Evolutionary conservation across 352 stramenopile genomes (phyloP).

Genomic region (Globisporangium nodosum): DNA sequence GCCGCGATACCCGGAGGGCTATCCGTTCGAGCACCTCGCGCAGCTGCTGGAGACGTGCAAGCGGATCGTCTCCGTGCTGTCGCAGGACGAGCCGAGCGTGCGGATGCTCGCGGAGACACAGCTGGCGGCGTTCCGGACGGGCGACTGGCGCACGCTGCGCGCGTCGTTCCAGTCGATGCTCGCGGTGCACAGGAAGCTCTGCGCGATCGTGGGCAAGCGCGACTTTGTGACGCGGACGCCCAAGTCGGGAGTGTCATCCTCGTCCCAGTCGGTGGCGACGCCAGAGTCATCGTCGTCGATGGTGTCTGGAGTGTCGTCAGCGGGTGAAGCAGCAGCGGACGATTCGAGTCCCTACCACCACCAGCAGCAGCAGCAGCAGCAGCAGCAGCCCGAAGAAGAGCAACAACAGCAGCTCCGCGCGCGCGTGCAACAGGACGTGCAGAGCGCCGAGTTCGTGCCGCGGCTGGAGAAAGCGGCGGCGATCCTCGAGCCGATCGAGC

Average conservation of each 20-base stretch:
- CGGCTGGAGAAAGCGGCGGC: conserved; percentile 17
- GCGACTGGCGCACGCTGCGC: conserved; percentile 14
- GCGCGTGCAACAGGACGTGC: neutral
- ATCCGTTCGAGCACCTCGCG: conserved; percentile 14
- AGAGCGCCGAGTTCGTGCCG: conserved; percentile 1
- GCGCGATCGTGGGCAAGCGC: neutral
- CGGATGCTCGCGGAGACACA: neutral
- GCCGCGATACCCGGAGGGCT: conserved; percentile 3
- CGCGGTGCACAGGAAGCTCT: conserved; percentile 6
- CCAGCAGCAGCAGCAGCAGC: too few relatives aligned
- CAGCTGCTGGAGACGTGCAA: conserved; percentile 13
- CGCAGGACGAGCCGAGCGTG: conserved; percentile 2
- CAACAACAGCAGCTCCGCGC: neutral
- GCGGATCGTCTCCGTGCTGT: conserved; percentile 12
- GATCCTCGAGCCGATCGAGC: conserved; percentile 17
- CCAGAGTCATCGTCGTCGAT: too few relatives aligned
- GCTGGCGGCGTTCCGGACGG: neutral
- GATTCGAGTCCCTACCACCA: neutral
- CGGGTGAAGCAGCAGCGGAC: neutral
- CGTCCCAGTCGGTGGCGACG: neutral
- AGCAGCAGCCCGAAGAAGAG: too few relatives aligned
- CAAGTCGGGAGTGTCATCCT: too few relatives aligned
- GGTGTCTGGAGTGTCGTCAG: neutral
- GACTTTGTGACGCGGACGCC: conserved; percentile 4
- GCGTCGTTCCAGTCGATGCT: conserved; percentile 15